These are phyloP conservation scores for Globisporangium irregulare DNA, from an alignment of 352 stramenopile species.

Conservation along the genomic window DNA sequence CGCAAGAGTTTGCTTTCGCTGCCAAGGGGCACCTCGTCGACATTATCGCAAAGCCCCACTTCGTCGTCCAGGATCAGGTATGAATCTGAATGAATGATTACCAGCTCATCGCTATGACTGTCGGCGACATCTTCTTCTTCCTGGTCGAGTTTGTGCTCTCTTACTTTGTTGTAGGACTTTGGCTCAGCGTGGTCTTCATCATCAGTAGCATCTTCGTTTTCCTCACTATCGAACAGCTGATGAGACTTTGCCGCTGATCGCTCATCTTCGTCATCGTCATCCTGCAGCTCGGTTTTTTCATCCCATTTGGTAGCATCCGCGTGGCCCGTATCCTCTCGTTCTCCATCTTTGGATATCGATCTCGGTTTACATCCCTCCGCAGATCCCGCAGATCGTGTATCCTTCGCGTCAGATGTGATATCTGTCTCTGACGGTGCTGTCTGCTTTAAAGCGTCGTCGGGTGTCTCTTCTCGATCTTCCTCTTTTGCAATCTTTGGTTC, in stretches of 20 bases:
- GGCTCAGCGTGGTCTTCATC: not conserved
- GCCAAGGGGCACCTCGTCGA: conserved; percentile 20
- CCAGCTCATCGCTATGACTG: not conserved
- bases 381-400: not conserved
- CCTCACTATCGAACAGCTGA: not conserved
- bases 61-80: conserved; percentile 3
- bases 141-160: not conserved
- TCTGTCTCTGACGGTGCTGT: not conserved
- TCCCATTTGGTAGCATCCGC: not conserved
- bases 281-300: not conserved
- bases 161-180: not conserved
- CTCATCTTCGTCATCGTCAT: not conserved
- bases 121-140: not conserved
- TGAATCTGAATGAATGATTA: not conserved
- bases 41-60: conserved; percentile 3
- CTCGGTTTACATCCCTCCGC: not conserved
- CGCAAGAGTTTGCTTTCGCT: conserved; percentile 27
- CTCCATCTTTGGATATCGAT: not conserved
- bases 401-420: not conserved
- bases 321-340: not conserved
- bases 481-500: not conserved
- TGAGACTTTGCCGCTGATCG: not conserved
- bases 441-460: not conserved
- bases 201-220: not conserved
- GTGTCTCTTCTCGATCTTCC: not conserved